Base-by-base conservation (phyloP, 1,284 basidiomycete genomes). In the Paramarasmius palmivorus region DNA sequence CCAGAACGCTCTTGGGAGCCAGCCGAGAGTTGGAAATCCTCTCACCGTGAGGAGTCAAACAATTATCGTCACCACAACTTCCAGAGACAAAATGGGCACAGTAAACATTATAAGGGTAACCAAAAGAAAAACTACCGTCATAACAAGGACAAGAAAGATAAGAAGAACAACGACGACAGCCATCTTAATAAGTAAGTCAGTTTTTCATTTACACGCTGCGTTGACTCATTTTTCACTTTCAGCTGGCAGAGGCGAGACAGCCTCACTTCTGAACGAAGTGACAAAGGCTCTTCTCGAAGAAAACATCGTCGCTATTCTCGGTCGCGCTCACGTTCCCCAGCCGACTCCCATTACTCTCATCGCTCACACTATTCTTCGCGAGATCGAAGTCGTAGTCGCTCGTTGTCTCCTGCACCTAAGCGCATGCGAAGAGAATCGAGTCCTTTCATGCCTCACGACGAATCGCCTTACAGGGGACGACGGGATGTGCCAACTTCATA, bases 111-210 rank as follows among this genome's bases (percentile, higher is more conserved):
- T 60, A 56, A 52, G 59, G 72, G 69, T 49, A 73, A 65, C 42
- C 66, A 67, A 37, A 71, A 69, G 55, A 74, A 72, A 55, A 68
- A 65, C 41, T 71, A 65, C 54, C 68, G 74, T 54, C 70, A 63
- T 50, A 66, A 71, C 20, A 73, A 74, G 57, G 73, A 74, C 51
- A 77, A 73, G 57, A 76, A 84, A 48, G 86, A 86, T 60, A 83
- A 84, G 79, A 74, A 79, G 49, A 75, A n/a, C n/a, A n/a, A 74
- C 42, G 84, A 88, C 53, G 86, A 87, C 54, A 76, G 77, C 19
- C 79, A 77, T 59, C 66, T 84, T 56, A 90, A 90, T 68, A 90
- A 90, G 88, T 90, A 63, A 35, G 80, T 66, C 37, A 53, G 55
- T 65, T 60, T 7, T 34, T 29, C 32, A 49, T 42, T 55, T 48